Percentiles rank a stretch among this genome's conserved stretches.
phyloP scores from a whole-genome alignment of 2,329 filamentous ascomycete genomes.

The Claviceps digitariae region DNA sequence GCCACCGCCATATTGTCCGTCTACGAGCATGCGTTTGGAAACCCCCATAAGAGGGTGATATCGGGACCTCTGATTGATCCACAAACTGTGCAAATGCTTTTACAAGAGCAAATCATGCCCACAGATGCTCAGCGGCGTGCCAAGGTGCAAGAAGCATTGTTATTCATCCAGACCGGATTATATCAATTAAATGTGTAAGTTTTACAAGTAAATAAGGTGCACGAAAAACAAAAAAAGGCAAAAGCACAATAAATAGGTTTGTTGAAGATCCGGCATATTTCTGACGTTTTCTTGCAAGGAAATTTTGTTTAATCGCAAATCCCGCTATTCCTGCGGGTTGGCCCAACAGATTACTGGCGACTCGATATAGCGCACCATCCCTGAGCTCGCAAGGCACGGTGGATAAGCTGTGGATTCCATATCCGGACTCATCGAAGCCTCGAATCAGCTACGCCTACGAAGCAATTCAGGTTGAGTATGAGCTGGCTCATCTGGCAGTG shows the following conservation, averaged over 20 bases:
- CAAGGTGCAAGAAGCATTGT: conserved; percentile 5
- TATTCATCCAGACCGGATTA: conserved; percentile 11
- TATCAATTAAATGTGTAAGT: conserved; percentile 12
- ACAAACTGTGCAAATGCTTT: background rate
- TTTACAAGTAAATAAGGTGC: too few species aligned
- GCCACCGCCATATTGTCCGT: conserved; percentile 9
- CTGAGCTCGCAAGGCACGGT: background rate
- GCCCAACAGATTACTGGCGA: background rate
- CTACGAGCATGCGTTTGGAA: conserved; percentile 8
- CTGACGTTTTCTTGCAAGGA: background rate
- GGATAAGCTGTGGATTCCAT: conserved; percentile 6
- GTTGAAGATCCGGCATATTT: too few species aligned
- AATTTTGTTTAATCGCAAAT: background rate
- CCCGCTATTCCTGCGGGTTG: background rate
- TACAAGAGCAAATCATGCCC: background rate
- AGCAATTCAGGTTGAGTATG: background rate
- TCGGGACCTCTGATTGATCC: background rate
- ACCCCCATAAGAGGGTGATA: background rate
- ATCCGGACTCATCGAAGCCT: conserved; percentile 1
- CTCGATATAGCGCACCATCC: background rate
- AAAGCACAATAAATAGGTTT: too few species aligned
- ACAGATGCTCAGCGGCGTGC: background rate
- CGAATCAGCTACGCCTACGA: background rate
- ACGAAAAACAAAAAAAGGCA: too few species aligned
- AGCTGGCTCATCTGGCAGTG: conserved; percentile 2